A percentile compares a stretch with the other conserved stretches of the same genome.
Evolutionary conservation across 2,329 filamentous ascomycete species (phyloP).

Genomic region (Cordyceps cicadae): DNA sequence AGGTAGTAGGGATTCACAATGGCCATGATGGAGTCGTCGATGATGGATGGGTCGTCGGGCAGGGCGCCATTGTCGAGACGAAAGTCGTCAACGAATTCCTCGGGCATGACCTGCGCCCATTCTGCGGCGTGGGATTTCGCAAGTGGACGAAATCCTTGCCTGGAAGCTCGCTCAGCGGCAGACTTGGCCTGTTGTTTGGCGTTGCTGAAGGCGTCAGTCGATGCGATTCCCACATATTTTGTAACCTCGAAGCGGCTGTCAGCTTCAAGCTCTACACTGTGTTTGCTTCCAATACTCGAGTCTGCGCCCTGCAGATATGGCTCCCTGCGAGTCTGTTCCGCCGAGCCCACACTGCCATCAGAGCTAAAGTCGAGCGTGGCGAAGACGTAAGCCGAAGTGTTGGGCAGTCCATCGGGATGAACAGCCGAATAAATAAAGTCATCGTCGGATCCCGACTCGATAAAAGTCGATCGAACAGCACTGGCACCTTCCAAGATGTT

Average conservation of each 20-base stretch:
- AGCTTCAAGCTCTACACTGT: constrained; percentile 42
- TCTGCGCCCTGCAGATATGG: constrained; percentile 45
- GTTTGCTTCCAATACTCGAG: constrained; percentile 57
- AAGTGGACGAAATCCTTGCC: constrained; percentile 46
- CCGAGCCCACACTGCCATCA: constrained; percentile 24
- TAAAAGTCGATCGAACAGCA: constrained; percentile 56
- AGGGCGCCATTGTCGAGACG: constrained; percentile 46
- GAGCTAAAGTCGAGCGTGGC: constrained; percentile 34
- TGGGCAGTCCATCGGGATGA: constrained; percentile 49
- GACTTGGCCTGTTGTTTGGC: constrained; percentile 46
- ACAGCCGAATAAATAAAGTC: constrained; percentile 57
- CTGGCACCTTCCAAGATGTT: constrained; percentile 61
- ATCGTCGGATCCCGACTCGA: constrained; percentile 45
- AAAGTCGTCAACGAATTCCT: constrained; percentile 56
- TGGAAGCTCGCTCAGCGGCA: constrained; percentile 39
- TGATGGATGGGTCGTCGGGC: constrained; percentile 46
- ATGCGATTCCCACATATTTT: constrained; percentile 63
- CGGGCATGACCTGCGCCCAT: constrained; percentile 54
- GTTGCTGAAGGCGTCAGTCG: constrained; percentile 57
- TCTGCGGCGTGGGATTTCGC: constrained; percentile 49
- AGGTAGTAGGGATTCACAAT: constrained; percentile 49
- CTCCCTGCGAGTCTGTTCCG: constrained; percentile 34
- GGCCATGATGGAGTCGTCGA: constrained; percentile 44
- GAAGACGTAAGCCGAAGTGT: constrained; percentile 52
- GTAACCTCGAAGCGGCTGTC: constrained; percentile 47